Percentiles rank a stretch among this genome's conserved stretches.
Evolutionary conservation across 495 filamentous ascomycete genomes (phyloP).

Genomic region (Pseudoneurospora amorphoporcata): DNA sequence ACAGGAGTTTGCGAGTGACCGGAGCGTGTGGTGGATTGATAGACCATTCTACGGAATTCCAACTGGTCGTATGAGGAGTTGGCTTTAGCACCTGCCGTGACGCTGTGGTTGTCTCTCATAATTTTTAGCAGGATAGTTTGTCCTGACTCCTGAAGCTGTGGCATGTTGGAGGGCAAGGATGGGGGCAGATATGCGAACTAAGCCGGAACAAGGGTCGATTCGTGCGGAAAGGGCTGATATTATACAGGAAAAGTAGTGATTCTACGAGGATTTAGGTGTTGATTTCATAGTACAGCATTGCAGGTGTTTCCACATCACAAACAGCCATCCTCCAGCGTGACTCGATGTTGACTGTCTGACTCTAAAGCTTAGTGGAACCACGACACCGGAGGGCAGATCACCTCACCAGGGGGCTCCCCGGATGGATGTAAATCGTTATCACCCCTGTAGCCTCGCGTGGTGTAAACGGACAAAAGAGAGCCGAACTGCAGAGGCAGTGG

Average conservation of each 20-base stretch:
- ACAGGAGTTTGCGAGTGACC: constrained; percentile 1
- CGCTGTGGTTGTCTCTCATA: constrained; percentile 15
- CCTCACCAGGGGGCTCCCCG: background rate
- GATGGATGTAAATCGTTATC: background rate
- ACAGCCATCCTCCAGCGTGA: background rate
- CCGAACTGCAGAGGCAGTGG: background rate
- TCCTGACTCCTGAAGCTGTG: background rate
- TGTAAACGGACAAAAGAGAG: background rate
- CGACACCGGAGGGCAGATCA: background rate
- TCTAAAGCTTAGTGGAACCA: background rate
- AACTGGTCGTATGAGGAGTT: constrained; percentile 11
- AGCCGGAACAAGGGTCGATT: background rate
- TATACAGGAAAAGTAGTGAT: background rate
- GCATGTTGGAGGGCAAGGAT: background rate
- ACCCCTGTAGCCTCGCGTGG: background rate
- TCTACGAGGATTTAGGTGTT: background rate
- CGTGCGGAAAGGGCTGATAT: background rate
- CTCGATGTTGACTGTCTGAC: background rate
- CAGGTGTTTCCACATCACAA: background rate
- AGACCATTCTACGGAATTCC: constrained; percentile 13
- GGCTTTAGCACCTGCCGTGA: constrained; percentile 11
- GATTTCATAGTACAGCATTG: background rate
- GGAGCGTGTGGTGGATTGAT: constrained; percentile 8
- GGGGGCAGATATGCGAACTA: background rate
- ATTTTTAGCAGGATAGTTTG: background rate